phyloP scores from a whole-genome alignment of 2,329 filamentous ascomycete species.

The Corynespora cassiicola region DNA sequence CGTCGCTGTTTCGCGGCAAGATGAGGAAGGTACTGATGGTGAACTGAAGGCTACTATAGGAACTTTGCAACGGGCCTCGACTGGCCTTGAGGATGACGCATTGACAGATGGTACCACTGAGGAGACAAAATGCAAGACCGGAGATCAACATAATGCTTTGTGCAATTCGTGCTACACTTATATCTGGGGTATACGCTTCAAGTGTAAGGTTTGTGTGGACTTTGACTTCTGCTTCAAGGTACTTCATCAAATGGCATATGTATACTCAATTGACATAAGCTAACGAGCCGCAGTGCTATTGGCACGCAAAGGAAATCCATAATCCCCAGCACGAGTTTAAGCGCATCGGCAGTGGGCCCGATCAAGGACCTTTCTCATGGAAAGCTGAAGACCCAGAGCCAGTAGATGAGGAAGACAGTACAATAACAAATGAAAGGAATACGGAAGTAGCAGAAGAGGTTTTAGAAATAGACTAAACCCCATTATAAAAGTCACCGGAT shows the following conservation, averaged over 20 bases:
- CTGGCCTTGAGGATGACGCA: too few species aligned
- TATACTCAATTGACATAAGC: too few species aligned
- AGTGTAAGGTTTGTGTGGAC: conserved; percentile 5
- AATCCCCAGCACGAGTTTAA: conserved; percentile 1
- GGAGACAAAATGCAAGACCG: background rate
- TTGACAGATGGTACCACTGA: background rate
- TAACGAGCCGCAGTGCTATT: too few species aligned
- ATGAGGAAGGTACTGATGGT: background rate
- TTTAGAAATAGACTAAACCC: too few species aligned
- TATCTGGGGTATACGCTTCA: conserved; percentile 1
- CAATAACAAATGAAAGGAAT: too few species aligned
- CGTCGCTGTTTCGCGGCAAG: background rate
- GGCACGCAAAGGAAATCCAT: background rate
- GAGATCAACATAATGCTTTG: background rate
- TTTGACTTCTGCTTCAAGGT: conserved; percentile 11
- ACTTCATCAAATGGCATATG: too few species aligned
- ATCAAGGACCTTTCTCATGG: conserved; percentile 2
- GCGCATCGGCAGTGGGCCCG: conserved; percentile 1
- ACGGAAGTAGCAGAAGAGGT: too few species aligned
- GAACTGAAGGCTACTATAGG: background rate
- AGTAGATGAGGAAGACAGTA: too few species aligned
- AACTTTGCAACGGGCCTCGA: too few species aligned
- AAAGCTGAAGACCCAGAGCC: conserved; percentile 1
- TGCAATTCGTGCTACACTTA: too few species aligned
- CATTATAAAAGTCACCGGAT: too few species aligned